These are phyloP conservation scores for Penicillium waksmanii DNA, from an alignment of 495 filamentous ascomycete genomes.

Conservation along the genomic window DNA sequence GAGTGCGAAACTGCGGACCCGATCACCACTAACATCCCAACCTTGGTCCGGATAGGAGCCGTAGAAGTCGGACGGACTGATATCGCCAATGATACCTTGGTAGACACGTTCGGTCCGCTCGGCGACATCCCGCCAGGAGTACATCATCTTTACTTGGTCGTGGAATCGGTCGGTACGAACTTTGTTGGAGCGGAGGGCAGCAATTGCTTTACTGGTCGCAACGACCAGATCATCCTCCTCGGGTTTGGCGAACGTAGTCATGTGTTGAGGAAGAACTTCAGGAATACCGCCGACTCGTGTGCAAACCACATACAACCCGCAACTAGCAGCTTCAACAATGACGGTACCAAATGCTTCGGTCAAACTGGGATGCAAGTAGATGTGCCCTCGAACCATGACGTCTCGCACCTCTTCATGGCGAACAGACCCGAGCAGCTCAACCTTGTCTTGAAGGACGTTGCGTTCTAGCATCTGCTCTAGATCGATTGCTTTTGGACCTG, in stretches of 20 bases:
- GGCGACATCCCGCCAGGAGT: slow-evolving; percentile 95
- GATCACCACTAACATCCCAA: slow-evolving; percentile 71
- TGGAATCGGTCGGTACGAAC: slow-evolving; percentile 93
- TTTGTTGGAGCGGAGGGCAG: slow-evolving; percentile 86
- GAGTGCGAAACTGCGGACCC: slow-evolving; percentile 82
- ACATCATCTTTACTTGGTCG: slow-evolving; percentile 96
- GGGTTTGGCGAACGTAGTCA: slow-evolving; percentile 83
- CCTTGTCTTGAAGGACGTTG: slow-evolving; percentile 91
- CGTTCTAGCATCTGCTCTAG: slow-evolving; percentile 97
- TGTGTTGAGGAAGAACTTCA: slow-evolving; percentile 89
- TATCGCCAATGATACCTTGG: slow-evolving; percentile 81
- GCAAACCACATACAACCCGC: slow-evolving; percentile 93
- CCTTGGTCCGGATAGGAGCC: slow-evolving; percentile 67
- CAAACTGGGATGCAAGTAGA: slow-evolving; percentile 92
- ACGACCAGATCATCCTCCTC: slow-evolving; percentile 68
- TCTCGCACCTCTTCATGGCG: slow-evolving; percentile 96
- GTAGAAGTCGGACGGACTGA: slow-evolving; percentile 86
- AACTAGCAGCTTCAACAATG: slow-evolving; percentile 94
- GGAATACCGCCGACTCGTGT: slow-evolving; percentile 96
- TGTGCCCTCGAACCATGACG: slow-evolving; percentile 97
- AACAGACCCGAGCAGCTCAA: slow-evolving; percentile 88
- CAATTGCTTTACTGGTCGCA: slow-evolving; percentile 79
- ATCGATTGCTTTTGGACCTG: slow-evolving; percentile 95
- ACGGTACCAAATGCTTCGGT: slow-evolving; percentile 98
- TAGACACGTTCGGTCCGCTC: slow-evolving; percentile 93